Evolutionary conservation across 1,284 basidiomycete species (phyloP), one percentile per base, ranked within the genome.

Genomic region (Tilletia walkeri): DNA sequence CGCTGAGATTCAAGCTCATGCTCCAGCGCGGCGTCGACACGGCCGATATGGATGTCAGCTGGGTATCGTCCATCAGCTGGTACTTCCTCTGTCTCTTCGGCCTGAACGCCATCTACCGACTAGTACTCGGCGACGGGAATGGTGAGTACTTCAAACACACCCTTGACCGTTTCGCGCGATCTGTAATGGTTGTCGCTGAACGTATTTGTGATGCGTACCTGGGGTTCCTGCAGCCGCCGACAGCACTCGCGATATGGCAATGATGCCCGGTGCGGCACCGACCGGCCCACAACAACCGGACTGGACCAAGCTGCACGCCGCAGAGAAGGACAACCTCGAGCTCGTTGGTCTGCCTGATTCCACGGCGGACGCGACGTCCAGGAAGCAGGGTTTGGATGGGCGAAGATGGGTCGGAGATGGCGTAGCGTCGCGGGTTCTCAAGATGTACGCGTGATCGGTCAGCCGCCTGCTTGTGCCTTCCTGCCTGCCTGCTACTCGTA

Each of bases 61-160:
- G 96, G 95, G 96, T 99, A 45, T 98, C 95, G 14, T 96, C 95
- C 10, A 87, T 99, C 71, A 95, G 93, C 39, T 99, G 96, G 96
- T 99, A 99, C 86, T 99, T 99, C 85, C 89, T 99, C 78, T 98
- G 97, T 86, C 92, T 98, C 84, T 99, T 99, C 83, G 96, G 96
- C 68, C 86, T 99, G 71, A 98, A 97, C 81, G 94, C 95, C 18
- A 86, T 99, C 14, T 98, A 97, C 86, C 90, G 91, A 71, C 89
- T 98, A 69, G 89, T 99, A 68, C 89, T 99, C 70, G 96, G 96
- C 7, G 89, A 89, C 65, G 93, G 94, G 72, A 95, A 96, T 81
- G 88, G 94, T 95, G 78, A 81, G 90, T 86, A 1, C 3, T 6
- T 30, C 10, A 50, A 67, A 3, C 12, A 34, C 24, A 30, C 24